These are phyloP conservation scores for Aspergillus felis DNA, from an alignment of 2,329 filamentous ascomycete genomes.

Conservation along the genomic window DNA sequence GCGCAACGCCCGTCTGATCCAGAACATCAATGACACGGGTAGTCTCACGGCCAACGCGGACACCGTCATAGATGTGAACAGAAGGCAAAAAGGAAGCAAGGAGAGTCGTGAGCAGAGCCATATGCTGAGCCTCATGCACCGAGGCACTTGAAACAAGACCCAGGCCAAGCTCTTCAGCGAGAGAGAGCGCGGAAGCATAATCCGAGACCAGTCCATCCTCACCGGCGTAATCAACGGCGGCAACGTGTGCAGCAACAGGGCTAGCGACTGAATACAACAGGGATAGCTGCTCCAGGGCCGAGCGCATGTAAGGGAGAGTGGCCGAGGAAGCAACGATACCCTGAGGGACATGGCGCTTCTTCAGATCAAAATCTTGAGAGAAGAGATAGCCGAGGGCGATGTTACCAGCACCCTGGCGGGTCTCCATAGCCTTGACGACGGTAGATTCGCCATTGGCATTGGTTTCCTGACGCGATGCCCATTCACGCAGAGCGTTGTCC, in stretches of 20 bases:
- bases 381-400: constrained; percentile 96
- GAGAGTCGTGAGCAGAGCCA: constrained; percentile 82
- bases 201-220: constrained; percentile 75
- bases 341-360: constrained; percentile 88
- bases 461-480: constrained; percentile 64
- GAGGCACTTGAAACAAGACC: constrained; percentile 81
- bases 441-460: constrained; percentile 83
- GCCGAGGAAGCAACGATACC: constrained; percentile 82
- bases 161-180: constrained; percentile 86
- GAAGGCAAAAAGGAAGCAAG: constrained; percentile 75
- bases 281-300: constrained; percentile 85
- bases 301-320: constrained; percentile 73
- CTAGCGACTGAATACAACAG: constrained; percentile 88
- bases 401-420: constrained; percentile 80
- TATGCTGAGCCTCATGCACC: constrained; percentile 90
- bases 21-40: constrained; percentile 78
- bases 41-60: constrained; percentile 77
- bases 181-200: constrained; percentile 73
- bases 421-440: constrained; percentile 75
- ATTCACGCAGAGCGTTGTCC: constrained; percentile 75
- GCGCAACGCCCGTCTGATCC: constrained; percentile 65
- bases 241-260: constrained; percentile 87
- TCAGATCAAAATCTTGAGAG: constrained; percentile 90
- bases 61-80: constrained; percentile 83
- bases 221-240: constrained; percentile 78